Evolutionary conservation across 164 flowering plant species (phyloP).

Genomic region (Kalanchoe fedtschenkoi): DNA sequence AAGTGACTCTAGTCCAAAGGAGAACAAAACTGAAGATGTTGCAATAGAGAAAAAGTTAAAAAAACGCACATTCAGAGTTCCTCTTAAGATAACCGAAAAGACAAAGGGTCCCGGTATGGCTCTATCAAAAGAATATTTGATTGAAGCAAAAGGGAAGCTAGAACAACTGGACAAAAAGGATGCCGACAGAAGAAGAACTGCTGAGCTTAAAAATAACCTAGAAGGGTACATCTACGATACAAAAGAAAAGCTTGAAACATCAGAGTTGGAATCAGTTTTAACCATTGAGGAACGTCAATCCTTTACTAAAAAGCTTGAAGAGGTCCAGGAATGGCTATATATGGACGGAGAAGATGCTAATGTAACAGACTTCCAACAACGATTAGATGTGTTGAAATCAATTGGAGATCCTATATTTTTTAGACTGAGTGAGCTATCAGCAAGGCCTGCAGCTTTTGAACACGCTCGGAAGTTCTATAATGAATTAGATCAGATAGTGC

Average conservation of each 20-base stretch:
- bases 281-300: conserved; percentile 62
- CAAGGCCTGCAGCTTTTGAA: conserved; percentile 65
- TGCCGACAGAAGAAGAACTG: conserved; percentile 83
- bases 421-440: conserved; percentile 70
- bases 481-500: conserved; percentile 59
- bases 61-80: conserved; percentile 79
- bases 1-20: conserved; percentile 30
- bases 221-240: conserved; percentile 88
- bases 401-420: conserved; percentile 86
- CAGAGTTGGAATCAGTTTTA: conserved; percentile 50
- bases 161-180: conserved; percentile 75
- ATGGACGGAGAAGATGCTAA: conserved; percentile 95
- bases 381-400: conserved; percentile 54
- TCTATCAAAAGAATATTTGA: conserved; percentile 55
- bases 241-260: conserved; percentile 86
- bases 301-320: conserved; percentile 73
- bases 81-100: conserved; percentile 81
- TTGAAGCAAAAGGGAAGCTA: conserved; percentile 61
- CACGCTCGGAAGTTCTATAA: conserved; percentile 46
- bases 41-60: conserved; percentile 76
- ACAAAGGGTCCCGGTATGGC: conserved; percentile 63
- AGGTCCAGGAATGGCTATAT: conserved; percentile 97
- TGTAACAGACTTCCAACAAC: conserved; percentile 65
- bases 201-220: conserved; percentile 89
- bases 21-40: conserved; percentile 25